Percentiles rank a stretch among this genome's conserved stretches.
phyloP scores from a whole-genome alignment of 495 filamentous ascomycete species.

The Glutinoglossum americanum region DNA sequence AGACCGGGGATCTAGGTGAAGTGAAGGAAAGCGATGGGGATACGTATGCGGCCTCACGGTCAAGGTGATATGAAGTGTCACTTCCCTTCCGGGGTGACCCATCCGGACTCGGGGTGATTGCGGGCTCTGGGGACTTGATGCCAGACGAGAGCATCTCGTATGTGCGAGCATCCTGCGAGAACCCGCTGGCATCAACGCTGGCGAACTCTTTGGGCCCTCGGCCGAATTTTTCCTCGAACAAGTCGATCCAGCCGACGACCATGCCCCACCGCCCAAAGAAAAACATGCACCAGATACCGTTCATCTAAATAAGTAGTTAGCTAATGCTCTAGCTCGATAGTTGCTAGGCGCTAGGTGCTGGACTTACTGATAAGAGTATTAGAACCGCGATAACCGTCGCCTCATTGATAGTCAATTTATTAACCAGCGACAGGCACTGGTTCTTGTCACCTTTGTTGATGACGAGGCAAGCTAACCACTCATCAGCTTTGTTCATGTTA shows the following conservation, averaged over 20 bases:
- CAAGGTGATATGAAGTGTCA: neutral
- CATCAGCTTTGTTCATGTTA: conserved; percentile 29
- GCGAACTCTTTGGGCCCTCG: conserved; percentile 50
- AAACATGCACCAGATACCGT: conserved; percentile 66
- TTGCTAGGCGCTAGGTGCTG: too few relatives aligned
- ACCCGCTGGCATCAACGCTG: conserved; percentile 53
- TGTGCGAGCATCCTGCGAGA: conserved; percentile 15
- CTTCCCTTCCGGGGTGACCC: neutral
- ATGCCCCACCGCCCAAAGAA: conserved; percentile 66
- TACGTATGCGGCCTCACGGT: neutral
- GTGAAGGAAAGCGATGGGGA: conserved; percentile 1
- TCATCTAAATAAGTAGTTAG: conserved; percentile 28
- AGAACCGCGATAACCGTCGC: conserved; percentile 63
- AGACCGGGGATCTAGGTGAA: neutral
- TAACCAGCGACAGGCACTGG: conserved; percentile 36
- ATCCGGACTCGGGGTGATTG: neutral
- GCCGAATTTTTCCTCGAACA: conserved; percentile 27
- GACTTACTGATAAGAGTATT: conserved; percentile 52
- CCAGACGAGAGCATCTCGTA: conserved; percentile 4
- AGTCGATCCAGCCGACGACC: conserved; percentile 60
- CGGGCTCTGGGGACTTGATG: neutral
- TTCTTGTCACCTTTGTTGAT: conserved; percentile 35
- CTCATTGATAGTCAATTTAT: conserved; percentile 41
- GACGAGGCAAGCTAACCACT: conserved; percentile 57
- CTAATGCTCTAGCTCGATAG: neutral